Percentiles rank a stretch among this genome's conserved stretches.
phyloP scores from a whole-genome alignment of 805 yeast genomes.

The Saccharomycopsis capsularis region DNA sequence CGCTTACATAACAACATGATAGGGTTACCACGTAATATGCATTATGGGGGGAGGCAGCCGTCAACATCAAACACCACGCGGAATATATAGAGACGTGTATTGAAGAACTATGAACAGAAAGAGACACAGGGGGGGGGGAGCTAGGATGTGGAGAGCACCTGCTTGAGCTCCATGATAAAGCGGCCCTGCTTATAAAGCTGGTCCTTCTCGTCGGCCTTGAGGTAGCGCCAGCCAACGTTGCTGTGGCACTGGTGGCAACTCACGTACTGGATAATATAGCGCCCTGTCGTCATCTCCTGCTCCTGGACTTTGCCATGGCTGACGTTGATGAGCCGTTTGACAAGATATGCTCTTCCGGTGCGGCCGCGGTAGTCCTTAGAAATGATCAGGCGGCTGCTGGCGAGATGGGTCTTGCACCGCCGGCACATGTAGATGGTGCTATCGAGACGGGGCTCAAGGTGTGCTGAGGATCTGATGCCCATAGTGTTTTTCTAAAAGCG shows the following conservation, averaged over 20 bases:
- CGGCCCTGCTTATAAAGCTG: conserved; percentile 58
- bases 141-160: too few species aligned
- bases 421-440: conserved; percentile 33
- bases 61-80: too few species aligned
- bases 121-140: too few species aligned
- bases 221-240: conserved; percentile 59
- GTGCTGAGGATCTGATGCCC: conserved; percentile 6
- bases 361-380: conserved; percentile 47
- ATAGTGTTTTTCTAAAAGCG: too few species aligned
- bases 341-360: conserved; percentile 52
- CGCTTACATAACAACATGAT: too few species aligned
- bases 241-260: conserved; percentile 47
- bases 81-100: too few species aligned
- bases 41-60: too few species aligned
- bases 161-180: conserved; percentile 43
- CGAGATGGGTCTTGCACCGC: conserved; percentile 36
- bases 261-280: conserved; percentile 49
- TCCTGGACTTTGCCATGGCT: conserved; percentile 22
- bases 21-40: too few species aligned
- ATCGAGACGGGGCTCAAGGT: background rate
- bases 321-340: conserved; percentile 42
- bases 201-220: conserved; percentile 37
- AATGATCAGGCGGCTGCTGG: conserved; percentile 31
- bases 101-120: too few species aligned
- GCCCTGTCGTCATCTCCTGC: conserved; percentile 54